phyloP scores from a whole-genome alignment of 371 early-diverging fungal species.

The Apophysomyces ossiformis region DNA sequence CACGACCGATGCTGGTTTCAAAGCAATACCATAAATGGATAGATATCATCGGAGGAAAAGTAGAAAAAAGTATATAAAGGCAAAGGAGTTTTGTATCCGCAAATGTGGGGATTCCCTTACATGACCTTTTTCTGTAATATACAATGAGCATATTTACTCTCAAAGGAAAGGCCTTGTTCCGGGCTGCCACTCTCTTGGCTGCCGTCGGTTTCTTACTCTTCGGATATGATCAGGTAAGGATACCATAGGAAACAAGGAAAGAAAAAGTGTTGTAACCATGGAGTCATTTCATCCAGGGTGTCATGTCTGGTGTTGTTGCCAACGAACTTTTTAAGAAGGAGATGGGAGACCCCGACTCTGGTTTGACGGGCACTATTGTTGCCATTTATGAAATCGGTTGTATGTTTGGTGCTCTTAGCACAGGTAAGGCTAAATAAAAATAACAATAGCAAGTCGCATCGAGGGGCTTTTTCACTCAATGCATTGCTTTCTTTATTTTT shows the following conservation, averaged over 20 bases:
- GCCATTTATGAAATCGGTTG: slow-evolving; percentile 41
- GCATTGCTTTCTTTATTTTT: background rate
- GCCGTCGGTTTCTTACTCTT: slow-evolving; percentile 55
- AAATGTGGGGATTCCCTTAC: slow-evolving; percentile 11
- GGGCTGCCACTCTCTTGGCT: slow-evolving; percentile 47
- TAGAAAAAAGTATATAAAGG: slow-evolving; percentile 3
- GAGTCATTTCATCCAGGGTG: slow-evolving; percentile 29
- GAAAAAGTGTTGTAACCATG: too few species aligned
- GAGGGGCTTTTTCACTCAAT: background rate
- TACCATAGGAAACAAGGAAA: background rate
- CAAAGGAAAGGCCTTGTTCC: slow-evolving; percentile 46
- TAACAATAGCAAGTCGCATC: background rate
- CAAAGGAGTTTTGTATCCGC: background rate
- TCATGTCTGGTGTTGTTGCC: slow-evolving; percentile 53
- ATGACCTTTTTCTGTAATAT: slow-evolving; percentile 18
- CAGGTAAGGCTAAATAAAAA: slow-evolving; percentile 19
- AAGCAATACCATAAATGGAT: slow-evolving; percentile 4
- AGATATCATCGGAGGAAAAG: background rate
- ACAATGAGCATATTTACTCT: slow-evolving; percentile 31
- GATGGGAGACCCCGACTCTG: slow-evolving; percentile 44
- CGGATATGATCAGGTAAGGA: slow-evolving; percentile 53
- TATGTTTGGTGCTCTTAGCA: slow-evolving; percentile 35
- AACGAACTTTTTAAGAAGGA: slow-evolving; percentile 32
- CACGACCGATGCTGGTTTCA: slow-evolving; percentile 12
- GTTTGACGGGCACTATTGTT: slow-evolving; percentile 35